Evolutionary conservation across 805 yeast genomes (phyloP).

Genomic region (Suhomyces prunicola): DNA sequence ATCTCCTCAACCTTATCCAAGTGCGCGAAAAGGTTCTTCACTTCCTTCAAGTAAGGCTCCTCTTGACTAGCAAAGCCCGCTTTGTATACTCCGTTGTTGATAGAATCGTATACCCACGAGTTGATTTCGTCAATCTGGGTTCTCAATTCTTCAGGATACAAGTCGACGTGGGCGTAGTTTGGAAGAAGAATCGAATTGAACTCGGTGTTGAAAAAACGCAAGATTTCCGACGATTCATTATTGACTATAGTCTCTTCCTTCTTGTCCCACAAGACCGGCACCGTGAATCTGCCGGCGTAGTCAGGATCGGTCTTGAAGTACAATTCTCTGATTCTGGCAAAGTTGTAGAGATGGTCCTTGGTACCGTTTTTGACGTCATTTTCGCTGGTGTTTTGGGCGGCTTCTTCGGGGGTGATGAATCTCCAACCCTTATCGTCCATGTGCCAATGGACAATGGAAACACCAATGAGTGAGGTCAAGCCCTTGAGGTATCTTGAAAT

Average conservation of each 20-base stretch:
- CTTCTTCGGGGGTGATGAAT: constrained; percentile 53
- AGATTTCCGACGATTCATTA: constrained; percentile 87
- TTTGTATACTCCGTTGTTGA: constrained; percentile 93
- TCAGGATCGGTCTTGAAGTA: constrained; percentile 74
- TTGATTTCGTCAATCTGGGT: constrained; percentile 71
- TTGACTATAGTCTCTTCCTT: constrained; percentile 79
- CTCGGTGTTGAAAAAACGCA: constrained; percentile 76
- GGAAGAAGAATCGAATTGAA: constrained; percentile 58
- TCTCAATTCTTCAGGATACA: constrained; percentile 58
- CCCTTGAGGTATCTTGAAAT: constrained; percentile 76
- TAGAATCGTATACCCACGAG: constrained; percentile 75
- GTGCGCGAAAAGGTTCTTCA: constrained; percentile 56
- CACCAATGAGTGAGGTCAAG: constrained; percentile 49
- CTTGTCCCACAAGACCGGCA: constrained; percentile 91
- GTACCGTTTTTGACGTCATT: constrained; percentile 52
- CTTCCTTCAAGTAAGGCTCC: constrained; percentile 74
- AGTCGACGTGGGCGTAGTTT: constrained; percentile 49
- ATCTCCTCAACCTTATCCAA: constrained; percentile 69
- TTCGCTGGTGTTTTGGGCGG: constrained; percentile 38
- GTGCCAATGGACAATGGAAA: constrained; percentile 87
- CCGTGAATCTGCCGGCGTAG: constrained; percentile 82
- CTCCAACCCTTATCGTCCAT: constrained; percentile 91
- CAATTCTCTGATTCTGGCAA: constrained; percentile 60
- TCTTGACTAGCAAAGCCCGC: constrained; percentile 85
- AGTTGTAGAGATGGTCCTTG: constrained; percentile 49